Percentiles rank a stretch among this genome's conserved stretches.
phyloP scores from a whole-genome alignment of 2,329 filamentous ascomycete species.

The Neodidymelliopsis sp. region DNA sequence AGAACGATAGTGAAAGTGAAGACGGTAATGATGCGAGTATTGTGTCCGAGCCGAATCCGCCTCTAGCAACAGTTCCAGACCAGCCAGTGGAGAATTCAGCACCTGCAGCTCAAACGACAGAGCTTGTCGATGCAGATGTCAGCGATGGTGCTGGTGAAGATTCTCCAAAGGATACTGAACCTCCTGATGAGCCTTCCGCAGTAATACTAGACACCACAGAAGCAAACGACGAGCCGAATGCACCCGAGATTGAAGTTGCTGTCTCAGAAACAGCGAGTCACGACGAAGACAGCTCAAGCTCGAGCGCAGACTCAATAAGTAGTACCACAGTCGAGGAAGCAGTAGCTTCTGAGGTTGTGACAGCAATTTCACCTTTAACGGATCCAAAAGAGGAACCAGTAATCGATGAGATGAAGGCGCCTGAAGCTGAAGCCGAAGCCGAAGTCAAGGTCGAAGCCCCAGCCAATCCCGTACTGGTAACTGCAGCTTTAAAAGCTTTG shows the following conservation, averaged over 20 bases:
- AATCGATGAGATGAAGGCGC: neutral
- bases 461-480: constrained; percentile 7
- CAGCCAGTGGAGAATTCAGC: neutral
- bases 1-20: neutral
- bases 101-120: neutral
- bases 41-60: neutral
- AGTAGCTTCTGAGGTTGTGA: neutral
- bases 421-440: constrained; percentile 3
- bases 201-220: neutral
- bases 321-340: neutral
- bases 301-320: neutral
- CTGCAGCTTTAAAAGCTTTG: constrained; percentile 7
- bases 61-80: neutral
- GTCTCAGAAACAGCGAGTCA: neutral
- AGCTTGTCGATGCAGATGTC: neutral
- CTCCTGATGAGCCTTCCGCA: neutral
- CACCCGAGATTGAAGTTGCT: neutral
- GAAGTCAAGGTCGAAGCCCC: constrained; percentile 7
- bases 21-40: neutral
- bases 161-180: neutral
- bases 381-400: neutral
- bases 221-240: neutral
- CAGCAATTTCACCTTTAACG: neutral
- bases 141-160: neutral
- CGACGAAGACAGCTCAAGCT: neutral